A percentile compares a stretch with the other conserved stretches of the same genome.
Conservation (phyloP, 345 rosid species). For the Syzygium oleosum region DNA sequence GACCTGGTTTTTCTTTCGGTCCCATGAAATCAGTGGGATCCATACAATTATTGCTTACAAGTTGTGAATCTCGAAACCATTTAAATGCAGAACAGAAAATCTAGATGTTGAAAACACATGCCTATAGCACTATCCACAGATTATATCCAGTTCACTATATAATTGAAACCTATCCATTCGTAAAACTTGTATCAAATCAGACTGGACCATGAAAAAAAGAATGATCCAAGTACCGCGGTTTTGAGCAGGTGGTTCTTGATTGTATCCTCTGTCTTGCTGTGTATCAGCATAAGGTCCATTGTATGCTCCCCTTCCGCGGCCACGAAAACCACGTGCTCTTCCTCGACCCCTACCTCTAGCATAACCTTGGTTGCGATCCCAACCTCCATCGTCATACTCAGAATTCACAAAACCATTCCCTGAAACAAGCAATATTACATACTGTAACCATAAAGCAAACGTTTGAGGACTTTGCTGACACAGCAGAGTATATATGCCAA, state of each 20-base stretch:
- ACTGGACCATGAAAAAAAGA: not conserved
- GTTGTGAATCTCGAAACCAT: not conserved
- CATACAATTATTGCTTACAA: not conserved
- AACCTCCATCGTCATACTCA: slow-evolving; percentile 76
- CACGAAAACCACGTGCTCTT: slow-evolving; percentile 67
- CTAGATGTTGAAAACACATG: not conserved
- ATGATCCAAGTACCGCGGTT: slow-evolving; percentile 8
- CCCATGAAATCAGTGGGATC: not conserved
- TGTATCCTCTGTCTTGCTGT: slow-evolving; percentile 65
- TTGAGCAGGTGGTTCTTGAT: slow-evolving; percentile 45
- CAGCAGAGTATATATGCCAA: not conserved
- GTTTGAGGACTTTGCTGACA: not conserved
- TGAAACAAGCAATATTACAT: slow-evolving; percentile 6
- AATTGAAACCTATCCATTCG: not conserved
- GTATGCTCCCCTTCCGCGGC: slow-evolving; percentile 84
- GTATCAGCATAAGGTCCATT: slow-evolving; percentile 58
- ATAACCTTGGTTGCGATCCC: slow-evolving; percentile 58
- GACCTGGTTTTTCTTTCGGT: not conserved
- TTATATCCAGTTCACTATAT: not conserved
- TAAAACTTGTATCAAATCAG: not conserved
- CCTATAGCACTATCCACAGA: not conserved
- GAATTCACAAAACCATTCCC: slow-evolving; percentile 56
- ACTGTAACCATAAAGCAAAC: not conserved
- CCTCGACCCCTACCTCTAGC: slow-evolving; percentile 84
- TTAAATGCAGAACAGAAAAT: not conserved